A percentile compares a stretch with the other conserved stretches of the same genome.
phyloP scores from a whole-genome alignment of 2,329 filamentous ascomycete genomes.

The Cucurbitaria berberidis region DNA sequence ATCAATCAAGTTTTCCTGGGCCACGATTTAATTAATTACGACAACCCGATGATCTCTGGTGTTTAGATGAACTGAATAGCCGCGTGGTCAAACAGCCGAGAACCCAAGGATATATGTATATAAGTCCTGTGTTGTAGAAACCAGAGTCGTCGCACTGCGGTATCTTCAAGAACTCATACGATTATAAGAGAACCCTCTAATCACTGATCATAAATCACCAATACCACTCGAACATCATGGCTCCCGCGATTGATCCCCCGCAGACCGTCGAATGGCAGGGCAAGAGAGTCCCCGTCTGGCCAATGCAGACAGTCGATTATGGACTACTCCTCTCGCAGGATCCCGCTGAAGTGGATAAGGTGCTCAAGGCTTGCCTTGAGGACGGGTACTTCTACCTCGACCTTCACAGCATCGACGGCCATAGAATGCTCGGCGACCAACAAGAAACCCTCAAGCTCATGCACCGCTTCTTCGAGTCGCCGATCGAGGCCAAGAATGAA shows the following conservation, averaged over 20 bases:
- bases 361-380: constrained; percentile 57
- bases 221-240: constrained; percentile 21
- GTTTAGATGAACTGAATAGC: no score
- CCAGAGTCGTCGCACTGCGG: background rate
- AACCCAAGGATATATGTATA: background rate
- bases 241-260: constrained; percentile 25
- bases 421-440: constrained; percentile 60
- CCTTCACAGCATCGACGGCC: constrained; percentile 60
- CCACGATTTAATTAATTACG: background rate
- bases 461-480: constrained; percentile 62
- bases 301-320: constrained; percentile 58
- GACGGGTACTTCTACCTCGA: constrained; percentile 65
- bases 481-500: constrained; percentile 63
- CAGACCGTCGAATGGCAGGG: constrained; percentile 42
- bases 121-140: background rate
- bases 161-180: background rate
- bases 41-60: background rate
- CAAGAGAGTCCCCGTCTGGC: constrained; percentile 37
- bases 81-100: background rate
- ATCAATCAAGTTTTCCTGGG: background rate
- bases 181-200: background rate
- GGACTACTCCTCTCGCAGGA: constrained; percentile 61
- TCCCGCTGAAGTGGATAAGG: constrained; percentile 60
- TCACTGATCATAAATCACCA: background rate
- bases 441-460: constrained; percentile 61